Evolutionary conservation across 345 rosid species (phyloP).

Genomic region (Punica granatum): DNA sequence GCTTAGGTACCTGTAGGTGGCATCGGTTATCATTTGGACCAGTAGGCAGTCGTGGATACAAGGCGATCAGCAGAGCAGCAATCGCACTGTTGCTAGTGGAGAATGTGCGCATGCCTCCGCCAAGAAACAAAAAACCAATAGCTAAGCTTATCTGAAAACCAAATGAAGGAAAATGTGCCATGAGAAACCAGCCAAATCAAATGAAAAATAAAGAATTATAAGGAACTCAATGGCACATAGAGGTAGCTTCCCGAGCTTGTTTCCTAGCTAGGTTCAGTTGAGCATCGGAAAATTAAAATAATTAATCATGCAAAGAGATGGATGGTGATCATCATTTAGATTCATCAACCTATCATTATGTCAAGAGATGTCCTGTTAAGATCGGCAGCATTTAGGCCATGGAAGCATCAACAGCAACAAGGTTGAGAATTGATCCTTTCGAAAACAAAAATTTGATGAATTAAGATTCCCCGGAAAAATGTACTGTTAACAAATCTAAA

Average conservation of each 20-base stretch:
- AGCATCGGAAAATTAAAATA: not conserved
- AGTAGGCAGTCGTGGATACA: conserved; percentile 88
- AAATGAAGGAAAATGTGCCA: not conserved
- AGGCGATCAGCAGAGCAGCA: conserved; percentile 80
- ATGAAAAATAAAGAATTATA: not conserved
- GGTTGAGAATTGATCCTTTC: not conserved
- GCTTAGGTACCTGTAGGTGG: conserved; percentile 75
- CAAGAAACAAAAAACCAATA: conserved; percentile 91
- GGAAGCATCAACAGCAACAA: not conserved
- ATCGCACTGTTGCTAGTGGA: conserved; percentile 76
- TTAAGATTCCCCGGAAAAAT: not conserved
- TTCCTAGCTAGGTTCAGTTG: not conserved
- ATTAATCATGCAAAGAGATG: not conserved
- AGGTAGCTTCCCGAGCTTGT: not conserved
- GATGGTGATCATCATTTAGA: not conserved
- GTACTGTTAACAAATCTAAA: not conserved
- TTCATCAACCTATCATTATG: not conserved
- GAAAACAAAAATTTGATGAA: not conserved
- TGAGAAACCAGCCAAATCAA: not conserved
- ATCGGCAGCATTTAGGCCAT: not conserved
- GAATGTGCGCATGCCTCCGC: conserved; percentile 91
- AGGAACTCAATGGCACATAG: not conserved
- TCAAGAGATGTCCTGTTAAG: not conserved
- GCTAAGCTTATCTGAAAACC: conserved; percentile 79
- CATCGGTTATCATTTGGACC: conserved; percentile 98